Evolutionary conservation across 176 grass and related monocot genomes (phyloP).

Genomic region (Ampelocalamus luodianensis): DNA sequence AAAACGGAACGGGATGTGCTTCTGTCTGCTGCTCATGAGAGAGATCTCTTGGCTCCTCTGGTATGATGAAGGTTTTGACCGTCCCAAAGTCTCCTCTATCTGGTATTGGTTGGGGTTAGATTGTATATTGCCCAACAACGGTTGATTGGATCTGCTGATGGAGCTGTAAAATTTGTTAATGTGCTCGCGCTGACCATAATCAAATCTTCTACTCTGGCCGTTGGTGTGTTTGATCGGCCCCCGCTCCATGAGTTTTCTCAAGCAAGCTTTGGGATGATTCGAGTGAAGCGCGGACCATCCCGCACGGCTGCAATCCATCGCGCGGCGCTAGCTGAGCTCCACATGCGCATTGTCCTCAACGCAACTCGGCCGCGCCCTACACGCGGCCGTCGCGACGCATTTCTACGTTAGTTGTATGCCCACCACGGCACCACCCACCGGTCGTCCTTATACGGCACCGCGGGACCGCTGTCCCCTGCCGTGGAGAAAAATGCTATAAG

Average conservation of each 20-base stretch:
- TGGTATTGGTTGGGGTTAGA: not conserved
- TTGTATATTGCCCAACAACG: not conserved
- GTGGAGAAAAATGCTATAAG: too few relatives aligned
- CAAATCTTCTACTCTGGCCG: not conserved
- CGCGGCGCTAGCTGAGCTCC: too few relatives aligned
- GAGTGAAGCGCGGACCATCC: too few relatives aligned
- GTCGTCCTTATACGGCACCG: too few relatives aligned
- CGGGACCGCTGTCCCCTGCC: too few relatives aligned
- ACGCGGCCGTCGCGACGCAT: too few relatives aligned
- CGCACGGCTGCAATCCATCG: too few relatives aligned
- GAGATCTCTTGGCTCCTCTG: not conserved
- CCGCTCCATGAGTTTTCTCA: not conserved
- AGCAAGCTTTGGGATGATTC: not conserved
- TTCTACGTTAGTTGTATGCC: too few relatives aligned
- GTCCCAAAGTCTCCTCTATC: not conserved
- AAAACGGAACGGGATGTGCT: conserved; percentile 27
- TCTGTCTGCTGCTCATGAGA: conserved; percentile 8
- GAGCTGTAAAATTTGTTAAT: not conserved
- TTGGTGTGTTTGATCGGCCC: not conserved
- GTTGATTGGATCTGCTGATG: not conserved
- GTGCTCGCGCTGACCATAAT: not conserved
- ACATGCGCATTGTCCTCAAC: too few relatives aligned
- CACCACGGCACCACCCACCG: too few relatives aligned
- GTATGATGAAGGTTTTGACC: not conserved
- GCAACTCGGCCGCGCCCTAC: too few relatives aligned